Evolutionary conservation across 116 monocot genomes (phyloP).

Genomic region (Thalassia testudinum): DNA sequence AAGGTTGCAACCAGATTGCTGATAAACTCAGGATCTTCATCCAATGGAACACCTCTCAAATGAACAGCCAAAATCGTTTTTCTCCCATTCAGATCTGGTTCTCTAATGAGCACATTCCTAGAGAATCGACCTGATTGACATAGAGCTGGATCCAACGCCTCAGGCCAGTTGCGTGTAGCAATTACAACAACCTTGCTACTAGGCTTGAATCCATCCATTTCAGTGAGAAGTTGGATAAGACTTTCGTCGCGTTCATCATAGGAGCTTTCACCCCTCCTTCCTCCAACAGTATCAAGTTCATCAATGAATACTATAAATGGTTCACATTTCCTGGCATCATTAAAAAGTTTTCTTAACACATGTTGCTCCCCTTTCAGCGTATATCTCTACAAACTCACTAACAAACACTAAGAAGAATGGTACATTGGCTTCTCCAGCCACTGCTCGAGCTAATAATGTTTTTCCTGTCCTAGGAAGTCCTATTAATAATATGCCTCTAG

Average conservation of each 20-base stretch:
- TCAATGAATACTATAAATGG: conserved; percentile 88
- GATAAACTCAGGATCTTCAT: conserved; percentile 50
- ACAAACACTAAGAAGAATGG: conserved; percentile 97
- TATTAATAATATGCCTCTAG: conserved; percentile 69
- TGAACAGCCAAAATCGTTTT: conserved; percentile 83
- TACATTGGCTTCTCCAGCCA: conserved; percentile 89
- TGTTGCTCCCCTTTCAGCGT: conserved; percentile 91
- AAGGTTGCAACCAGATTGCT: conserved; percentile 70
- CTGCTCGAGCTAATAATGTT: conserved; percentile 85
- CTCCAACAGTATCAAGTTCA: conserved; percentile 97
- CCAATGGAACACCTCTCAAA: conserved; percentile 63
- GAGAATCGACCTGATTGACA: conserved; percentile 91
- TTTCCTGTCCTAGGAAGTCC: conserved; percentile 97
- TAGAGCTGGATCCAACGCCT: conserved; percentile 82
- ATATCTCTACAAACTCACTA: conserved; percentile 94
- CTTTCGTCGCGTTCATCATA: conserved; percentile 94
- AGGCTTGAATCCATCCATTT: conserved; percentile 98
- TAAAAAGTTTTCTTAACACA: conserved; percentile 89
- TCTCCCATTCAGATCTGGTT: conserved; percentile 80
- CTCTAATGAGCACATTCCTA: conserved; percentile 81
- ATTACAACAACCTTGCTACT: conserved; percentile 80
- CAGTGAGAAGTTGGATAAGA: conserved; percentile 74
- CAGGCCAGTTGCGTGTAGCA: conserved; percentile 89
- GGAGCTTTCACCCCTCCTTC: conserved; percentile 77
- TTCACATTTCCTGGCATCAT: conserved; percentile 61